Conservation (phyloP, 305 asterid species). For the Stenogyne calaminthoides region DNA sequence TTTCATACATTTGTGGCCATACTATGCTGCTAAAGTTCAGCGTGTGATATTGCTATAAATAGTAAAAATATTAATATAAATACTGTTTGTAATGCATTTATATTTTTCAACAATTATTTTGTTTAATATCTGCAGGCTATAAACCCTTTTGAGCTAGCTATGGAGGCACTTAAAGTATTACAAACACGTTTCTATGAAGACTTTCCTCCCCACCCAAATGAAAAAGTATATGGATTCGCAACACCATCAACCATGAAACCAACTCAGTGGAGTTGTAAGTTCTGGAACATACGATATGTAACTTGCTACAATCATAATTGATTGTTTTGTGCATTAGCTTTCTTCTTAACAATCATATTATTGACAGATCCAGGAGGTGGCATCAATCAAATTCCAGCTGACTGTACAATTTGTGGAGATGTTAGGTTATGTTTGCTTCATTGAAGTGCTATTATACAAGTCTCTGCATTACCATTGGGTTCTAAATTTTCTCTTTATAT, state of each 20-base stretch:
- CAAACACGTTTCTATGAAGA: conserved; percentile 76
- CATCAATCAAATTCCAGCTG: conserved; percentile 91
- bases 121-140: conserved; percentile 59
- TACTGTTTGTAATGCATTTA: conserved; percentile 6
- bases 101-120: neutral
- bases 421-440: conserved; percentile 64
- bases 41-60: neutral
- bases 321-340: conserved; percentile 21
- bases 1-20: conserved; percentile 1
- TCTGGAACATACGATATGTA: conserved; percentile 18
- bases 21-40: conserved; percentile 11
- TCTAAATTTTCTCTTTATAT: conserved; percentile 35
- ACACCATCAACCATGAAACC: conserved; percentile 99
- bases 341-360: conserved; percentile 17
- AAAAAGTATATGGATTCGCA: conserved; percentile 78
- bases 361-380: conserved; percentile 98
- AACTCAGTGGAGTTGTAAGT: conserved; percentile 94
- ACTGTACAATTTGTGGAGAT: conserved; percentile 88
- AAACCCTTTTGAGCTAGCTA: conserved; percentile 91
- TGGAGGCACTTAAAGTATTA: conserved; percentile 89
- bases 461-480: conserved; percentile 24
- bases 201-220: conserved; percentile 87
- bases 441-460: conserved; percentile 13
- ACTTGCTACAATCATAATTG: conserved; percentile 17
- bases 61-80: neutral